Evolutionary conservation across 2,329 filamentous ascomycete species (phyloP), one percentile per base, ranked within the genome.

Genomic region (Drechslerella coelobrocha): DNA sequence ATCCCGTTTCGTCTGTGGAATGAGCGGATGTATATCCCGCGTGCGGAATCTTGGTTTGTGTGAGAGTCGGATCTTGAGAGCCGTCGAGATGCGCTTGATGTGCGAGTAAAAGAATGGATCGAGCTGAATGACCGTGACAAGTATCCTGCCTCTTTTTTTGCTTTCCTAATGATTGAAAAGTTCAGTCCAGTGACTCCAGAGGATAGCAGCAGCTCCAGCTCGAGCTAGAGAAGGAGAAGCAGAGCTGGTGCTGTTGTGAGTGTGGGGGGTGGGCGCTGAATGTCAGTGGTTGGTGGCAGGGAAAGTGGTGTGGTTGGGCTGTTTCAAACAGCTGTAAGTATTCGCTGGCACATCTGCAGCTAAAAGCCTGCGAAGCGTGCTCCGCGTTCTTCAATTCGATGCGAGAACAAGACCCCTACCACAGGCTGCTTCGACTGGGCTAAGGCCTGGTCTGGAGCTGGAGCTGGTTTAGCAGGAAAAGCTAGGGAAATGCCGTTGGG

Each of bases 271-370:
- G n/a, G 41, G 14, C 12, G n/a, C 55, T 19, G 26, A 31, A 51
- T n/a, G 23, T 14, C 23, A 51, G 47, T 51, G 47, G 47, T 51
- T 51, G 43, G 26, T 26, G 19, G 31, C 17, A 48, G 19, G 10
- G 41, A 55, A 52, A 52, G 54, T 53, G 54, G 63, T 61, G 45
- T 61, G 55, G 56, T 63, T 63, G 63, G 59, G 47, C 47, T 71
- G 66, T 71, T 71, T 71, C 66, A 71, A 71, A 71, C 45, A 31
- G 66, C 66, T 71, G 66, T 71, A 71, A 34, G 66, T 71, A 52
- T 71, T 71, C 66, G 66, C 59, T 71, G 66, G 66, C 66, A 71
- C 57, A 59, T 71, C 66, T 71, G 66, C 66, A 71, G 59, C 66
- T 71, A 71, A 48, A 14, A 39, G 29, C 31, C 23, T 43, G 27